Conservation (phyloP, 2,329 filamentous ascomycete genomes). For the Bisporella sp. region DNA sequence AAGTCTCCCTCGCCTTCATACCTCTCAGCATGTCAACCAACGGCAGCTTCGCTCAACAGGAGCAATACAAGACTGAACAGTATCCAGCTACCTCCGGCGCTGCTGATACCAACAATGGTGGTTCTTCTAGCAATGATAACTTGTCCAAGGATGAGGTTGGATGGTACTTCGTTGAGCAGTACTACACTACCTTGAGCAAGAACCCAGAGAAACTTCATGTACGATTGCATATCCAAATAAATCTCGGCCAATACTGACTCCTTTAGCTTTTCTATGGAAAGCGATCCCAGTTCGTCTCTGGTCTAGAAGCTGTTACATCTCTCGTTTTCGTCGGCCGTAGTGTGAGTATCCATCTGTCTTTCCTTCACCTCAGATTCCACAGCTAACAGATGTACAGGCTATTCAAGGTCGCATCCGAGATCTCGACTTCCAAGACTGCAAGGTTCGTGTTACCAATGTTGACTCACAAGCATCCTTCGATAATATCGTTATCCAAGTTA, state of each 20-base stretch:
- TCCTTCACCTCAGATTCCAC: slow-evolving; percentile 15
- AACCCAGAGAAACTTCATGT: slow-evolving; percentile 86
- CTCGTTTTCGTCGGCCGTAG: slow-evolving; percentile 80
- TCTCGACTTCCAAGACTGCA: slow-evolving; percentile 93
- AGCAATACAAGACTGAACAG: slow-evolving; percentile 29
- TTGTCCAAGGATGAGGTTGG: slow-evolving; percentile 87
- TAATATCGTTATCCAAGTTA: slow-evolving; percentile 96
- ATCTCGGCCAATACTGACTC: slow-evolving; percentile 10
- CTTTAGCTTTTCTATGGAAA: slow-evolving; percentile 86
- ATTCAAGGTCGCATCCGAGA: slow-evolving; percentile 93
- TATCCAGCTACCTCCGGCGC: slow-evolving; percentile 26
- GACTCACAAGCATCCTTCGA: slow-evolving; percentile 89
- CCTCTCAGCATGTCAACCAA: slow-evolving; percentile 26
- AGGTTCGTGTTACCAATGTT: slow-evolving; percentile 96
- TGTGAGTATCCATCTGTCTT: slow-evolving; percentile 43
- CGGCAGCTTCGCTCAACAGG: slow-evolving; percentile 28
- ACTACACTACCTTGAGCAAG: slow-evolving; percentile 96
- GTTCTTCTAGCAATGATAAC: slow-evolving; percentile 35
- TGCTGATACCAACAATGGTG: slow-evolving; percentile 22
- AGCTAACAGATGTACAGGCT: slow-evolving; percentile 44
- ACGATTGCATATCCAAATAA: slow-evolving; percentile 26
- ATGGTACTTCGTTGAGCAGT: slow-evolving; percentile 99
- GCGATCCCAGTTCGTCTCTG: slow-evolving; percentile 89
- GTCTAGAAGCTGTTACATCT: slow-evolving; percentile 82
- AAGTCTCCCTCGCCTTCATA: slow-evolving; percentile 13